Evolutionary conservation across 768 basidiomycete species (phyloP), one percentile per base, ranked within the genome.

Genomic region (Boletus pseudo-olivaceus): DNA sequence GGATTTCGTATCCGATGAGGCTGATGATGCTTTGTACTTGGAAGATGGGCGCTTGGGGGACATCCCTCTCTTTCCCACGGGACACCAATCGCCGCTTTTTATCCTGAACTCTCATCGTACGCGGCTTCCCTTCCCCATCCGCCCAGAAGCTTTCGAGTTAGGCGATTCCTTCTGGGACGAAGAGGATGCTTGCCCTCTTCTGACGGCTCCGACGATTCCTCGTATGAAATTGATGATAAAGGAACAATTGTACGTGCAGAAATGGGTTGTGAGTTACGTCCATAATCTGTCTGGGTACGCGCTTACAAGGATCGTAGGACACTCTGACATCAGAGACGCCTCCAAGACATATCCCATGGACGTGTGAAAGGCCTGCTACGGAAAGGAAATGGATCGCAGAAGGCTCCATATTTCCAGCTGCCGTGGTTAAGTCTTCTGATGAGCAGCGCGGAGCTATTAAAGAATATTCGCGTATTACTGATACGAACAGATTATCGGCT

Each of bases 191-290:
- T 37, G 35, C 39, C 51, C 52, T 15, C 52, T 69, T 41, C 51
- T 66, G 45, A 67, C 72, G 11, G 59, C 62, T 20, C 73, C 72
- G 15, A 75, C 72, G 4, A 42, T 56, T n/a, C 72, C 73, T 20
- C 72, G 74, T 39, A 63, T 75, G 63, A 69, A 64, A 30, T 26
- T 66, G 57, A 62, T 73, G 65, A 59, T 75, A 32, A 64, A 59
- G 57, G 74, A 75, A 54, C 65, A 56, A 6, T 49, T 75, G 23
- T 72, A 67, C 40, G 64, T 75, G 26, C 60, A 62, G 40, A 62
- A 57, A 34, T 75, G 74, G 74, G 53, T 62, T 47, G 73, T 75
- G 54, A 60, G 74, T 62, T 17, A 41, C 35, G 41, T 35, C 49
- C 30, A 2, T 51, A 10, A 45, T 40, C 17, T 45, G 3, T 35